Percentiles rank a stretch among this genome's conserved stretches.
Conservation (phyloP, 352 stramenopile species). For the Globisporangium uncinulatum region DNA sequence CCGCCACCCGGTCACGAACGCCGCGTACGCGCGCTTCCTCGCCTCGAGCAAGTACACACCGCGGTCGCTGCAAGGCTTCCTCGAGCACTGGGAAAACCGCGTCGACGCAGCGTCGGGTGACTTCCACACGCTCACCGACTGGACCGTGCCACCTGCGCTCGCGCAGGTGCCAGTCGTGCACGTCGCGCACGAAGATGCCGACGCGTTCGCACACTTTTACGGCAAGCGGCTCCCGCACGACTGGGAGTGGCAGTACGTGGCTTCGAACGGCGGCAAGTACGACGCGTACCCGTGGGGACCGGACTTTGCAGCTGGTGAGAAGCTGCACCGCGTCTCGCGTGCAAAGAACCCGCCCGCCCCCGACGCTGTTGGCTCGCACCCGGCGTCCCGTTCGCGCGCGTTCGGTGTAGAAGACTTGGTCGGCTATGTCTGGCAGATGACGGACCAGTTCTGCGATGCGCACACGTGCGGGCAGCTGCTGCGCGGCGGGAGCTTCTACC, state of each 20-base stretch:
- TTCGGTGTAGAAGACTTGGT: constrained; percentile 73
- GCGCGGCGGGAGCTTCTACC: constrained; percentile 70
- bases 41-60: constrained; percentile 45
- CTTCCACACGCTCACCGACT: constrained; percentile 23
- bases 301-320: constrained; percentile 13
- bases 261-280: constrained; percentile 61
- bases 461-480: constrained; percentile 79
- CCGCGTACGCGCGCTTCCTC: constrained; percentile 57
- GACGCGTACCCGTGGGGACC: constrained; percentile 57
- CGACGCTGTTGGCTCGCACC: constrained; percentile 44
- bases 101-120: not conserved
- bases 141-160: constrained; percentile 37
- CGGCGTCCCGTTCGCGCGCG: constrained; percentile 30
- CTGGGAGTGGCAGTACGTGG: constrained; percentile 87
- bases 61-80: constrained; percentile 49
- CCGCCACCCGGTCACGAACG: constrained; percentile 73
- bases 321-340: constrained; percentile 23
- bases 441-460: constrained; percentile 71
- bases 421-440: constrained; percentile 86
- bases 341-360: constrained; percentile 36
- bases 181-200: constrained; percentile 67
- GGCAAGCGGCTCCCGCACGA: constrained; percentile 71
- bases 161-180: constrained; percentile 70
- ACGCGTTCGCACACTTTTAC: constrained; percentile 62
- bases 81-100: constrained; percentile 68